Evolutionary conservation across 1,284 basidiomycete species (phyloP), one percentile per base, ranked within the genome.

Genomic region (Naganishia sp.): DNA sequence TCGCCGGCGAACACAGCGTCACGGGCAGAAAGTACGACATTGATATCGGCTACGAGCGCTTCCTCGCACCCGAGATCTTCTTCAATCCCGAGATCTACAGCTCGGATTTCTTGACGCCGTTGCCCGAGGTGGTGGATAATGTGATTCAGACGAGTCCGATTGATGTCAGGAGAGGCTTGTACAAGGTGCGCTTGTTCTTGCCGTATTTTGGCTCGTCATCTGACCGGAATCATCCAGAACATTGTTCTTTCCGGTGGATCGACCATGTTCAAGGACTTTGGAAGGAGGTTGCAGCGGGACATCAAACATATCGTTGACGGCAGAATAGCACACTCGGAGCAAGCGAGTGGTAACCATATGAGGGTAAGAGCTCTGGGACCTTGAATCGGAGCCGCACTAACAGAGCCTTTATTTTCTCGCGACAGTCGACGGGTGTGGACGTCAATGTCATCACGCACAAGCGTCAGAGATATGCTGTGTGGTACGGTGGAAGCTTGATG

Each of bases 31-130:
- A 90, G 87, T 96, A 95, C 80, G 78, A 83, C 60, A 83, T 99
- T 54, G 95, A 99, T 75, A 87, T 99, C 67, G 96, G 96, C 23
- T 99, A 98, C 81, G 96, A 99, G 80, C 92, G 96, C 43, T 99
- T 99, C 86, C 87, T 99, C 46, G 95, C 95, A 0, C 94, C 96
- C 5, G 96, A 99, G 79, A 96, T 99, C 77, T 98, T 99, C 83
- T 99, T 99, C 86, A 99, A 99, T 81, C 96, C 96, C 13, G 96
- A 99, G 79, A 97, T 99, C 73, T 92, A 90, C 79, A 95, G 92
- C 0, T 96, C 93, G 53, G 96, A 99, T 80, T 99, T 98, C 85
- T 81, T 99, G 68, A 98, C 95, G 1, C 96, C 96, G 4, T 85
- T 99, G 3, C 94, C 96, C 0, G 88, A 97, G 71, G 92, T 99